Conservation (phyloP, 2,329 filamentous ascomycete species). For the Epicoccum nigrum region DNA sequence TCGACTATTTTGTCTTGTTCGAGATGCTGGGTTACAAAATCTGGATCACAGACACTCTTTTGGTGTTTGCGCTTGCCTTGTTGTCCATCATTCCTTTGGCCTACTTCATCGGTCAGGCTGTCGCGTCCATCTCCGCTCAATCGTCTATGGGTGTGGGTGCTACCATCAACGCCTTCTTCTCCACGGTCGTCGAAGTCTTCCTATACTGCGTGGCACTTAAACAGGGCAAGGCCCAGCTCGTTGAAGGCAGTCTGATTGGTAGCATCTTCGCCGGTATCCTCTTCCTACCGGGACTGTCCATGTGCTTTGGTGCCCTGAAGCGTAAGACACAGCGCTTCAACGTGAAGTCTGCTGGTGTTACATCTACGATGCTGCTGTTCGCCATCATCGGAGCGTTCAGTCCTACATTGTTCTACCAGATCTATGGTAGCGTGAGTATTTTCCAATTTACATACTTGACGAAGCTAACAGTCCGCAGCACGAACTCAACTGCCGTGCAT, state of each 20-base stretch:
- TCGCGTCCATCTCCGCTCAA: slow-evolving; percentile 97
- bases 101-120: slow-evolving; percentile 98
- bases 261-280: slow-evolving; percentile 97
- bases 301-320: slow-evolving; percentile 98
- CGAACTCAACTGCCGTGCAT: slow-evolving; percentile 81
- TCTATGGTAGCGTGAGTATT: slow-evolving; percentile 78
- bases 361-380: slow-evolving; percentile 96
- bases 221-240: slow-evolving; percentile 89
- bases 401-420: slow-evolving; percentile 96
- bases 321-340: slow-evolving; percentile 99
- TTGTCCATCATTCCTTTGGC: slow-evolving; percentile 94
- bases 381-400: slow-evolving; percentile 94
- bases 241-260: slow-evolving; percentile 95
- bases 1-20: slow-evolving; percentile 85
- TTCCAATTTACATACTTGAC: not conserved
- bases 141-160: slow-evolving; percentile 98
- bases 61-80: slow-evolving; percentile 83
- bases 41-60: slow-evolving; percentile 79
- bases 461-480: slow-evolving; percentile 63
- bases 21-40: slow-evolving; percentile 71
- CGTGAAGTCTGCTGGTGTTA: slow-evolving; percentile 92
- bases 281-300: slow-evolving; percentile 91
- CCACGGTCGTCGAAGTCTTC: slow-evolving; percentile 95
- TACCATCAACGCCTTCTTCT: slow-evolving; percentile 98
- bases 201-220: slow-evolving; percentile 93